Evolutionary conservation across 139 green algal species (phyloP).

Genomic region (Bryopsis sp.): DNA sequence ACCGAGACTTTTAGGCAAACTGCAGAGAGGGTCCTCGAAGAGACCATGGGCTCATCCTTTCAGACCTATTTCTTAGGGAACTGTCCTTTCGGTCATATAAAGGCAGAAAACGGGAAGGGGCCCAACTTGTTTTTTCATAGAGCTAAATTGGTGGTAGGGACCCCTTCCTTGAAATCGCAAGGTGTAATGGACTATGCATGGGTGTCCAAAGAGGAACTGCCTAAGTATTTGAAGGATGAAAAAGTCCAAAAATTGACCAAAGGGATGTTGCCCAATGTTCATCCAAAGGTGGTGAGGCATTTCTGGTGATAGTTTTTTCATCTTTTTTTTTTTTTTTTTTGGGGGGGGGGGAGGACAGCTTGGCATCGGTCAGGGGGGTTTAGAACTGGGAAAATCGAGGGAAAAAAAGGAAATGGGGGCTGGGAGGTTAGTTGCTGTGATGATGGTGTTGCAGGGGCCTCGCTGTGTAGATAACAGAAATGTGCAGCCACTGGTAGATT

Average conservation of each 20-base stretch:
- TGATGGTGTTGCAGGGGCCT: too few relatives aligned
- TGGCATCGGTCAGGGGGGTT: too few relatives aligned
- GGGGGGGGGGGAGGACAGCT: too few relatives aligned
- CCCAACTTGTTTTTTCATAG: background rate
- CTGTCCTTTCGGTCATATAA: conserved; percentile 8
- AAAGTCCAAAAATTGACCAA: background rate
- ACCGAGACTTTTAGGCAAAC: conserved; percentile 8
- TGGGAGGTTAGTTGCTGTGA: too few relatives aligned
- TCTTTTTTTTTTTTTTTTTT: background rate
- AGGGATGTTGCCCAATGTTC: background rate
- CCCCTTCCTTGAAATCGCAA: background rate
- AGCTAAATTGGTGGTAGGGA: background rate
- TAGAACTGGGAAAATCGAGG: too few relatives aligned
- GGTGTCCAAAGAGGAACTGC: background rate
- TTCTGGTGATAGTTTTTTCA: background rate
- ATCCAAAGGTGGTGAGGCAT: background rate
- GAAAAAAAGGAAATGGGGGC: too few relatives aligned
- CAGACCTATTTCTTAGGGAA: conserved; percentile 9
- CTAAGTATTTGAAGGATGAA: background rate
- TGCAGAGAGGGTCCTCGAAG: background rate
- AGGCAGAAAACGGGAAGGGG: background rate
- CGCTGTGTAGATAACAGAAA: too few relatives aligned
- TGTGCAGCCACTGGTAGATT: too few relatives aligned
- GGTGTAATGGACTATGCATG: background rate
- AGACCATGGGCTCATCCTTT: background rate